Percentiles rank a stretch among this genome's conserved stretches.
phyloP scores from a whole-genome alignment of 1,284 basidiomycete genomes.

The Boletellus deceptivus region DNA sequence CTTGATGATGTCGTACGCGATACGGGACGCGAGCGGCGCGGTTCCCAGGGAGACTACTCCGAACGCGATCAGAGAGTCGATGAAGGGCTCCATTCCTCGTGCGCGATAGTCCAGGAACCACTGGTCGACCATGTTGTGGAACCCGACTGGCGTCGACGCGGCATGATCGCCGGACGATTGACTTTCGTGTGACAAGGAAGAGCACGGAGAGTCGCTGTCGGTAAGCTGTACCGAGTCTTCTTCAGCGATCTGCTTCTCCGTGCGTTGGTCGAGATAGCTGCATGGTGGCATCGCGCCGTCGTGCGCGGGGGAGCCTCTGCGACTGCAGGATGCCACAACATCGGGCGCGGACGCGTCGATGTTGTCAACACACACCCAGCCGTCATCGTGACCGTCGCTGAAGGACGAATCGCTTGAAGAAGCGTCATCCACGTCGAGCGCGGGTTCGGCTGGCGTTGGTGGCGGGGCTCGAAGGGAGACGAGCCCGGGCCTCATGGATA shows the following conservation, averaged over 20 bases:
- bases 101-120: slow-evolving; percentile 22
- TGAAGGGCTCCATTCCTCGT: slow-evolving; percentile 19
- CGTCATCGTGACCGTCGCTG: not conserved
- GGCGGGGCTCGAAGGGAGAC: slow-evolving; percentile 16
- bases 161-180: slow-evolving; percentile 1
- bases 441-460: slow-evolving; percentile 15
- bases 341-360: slow-evolving; percentile 2
- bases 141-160: slow-evolving; percentile 9
- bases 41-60: slow-evolving; percentile 13
- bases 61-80: slow-evolving; percentile 21
- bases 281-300: not conserved
- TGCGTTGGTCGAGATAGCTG: not conserved
- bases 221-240: not conserved
- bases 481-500: slow-evolving; percentile 3
- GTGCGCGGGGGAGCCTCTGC: not conserved
- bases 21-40: slow-evolving; percentile 17
- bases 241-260: not conserved
- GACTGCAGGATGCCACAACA: not conserved
- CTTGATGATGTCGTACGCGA: slow-evolving; percentile 17
- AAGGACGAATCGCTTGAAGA: not conserved
- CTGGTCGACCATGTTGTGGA: slow-evolving; percentile 14
- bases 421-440: slow-evolving; percentile 6
- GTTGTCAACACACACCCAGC: slow-evolving; percentile 2
- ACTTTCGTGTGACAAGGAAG: slow-evolving; percentile 15
- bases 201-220: not conserved